These are phyloP conservation scores for Spizellomyces sp. DNA, from an alignment of 192 early-diverging fungal genomes.

Conservation along the genomic window DNA sequence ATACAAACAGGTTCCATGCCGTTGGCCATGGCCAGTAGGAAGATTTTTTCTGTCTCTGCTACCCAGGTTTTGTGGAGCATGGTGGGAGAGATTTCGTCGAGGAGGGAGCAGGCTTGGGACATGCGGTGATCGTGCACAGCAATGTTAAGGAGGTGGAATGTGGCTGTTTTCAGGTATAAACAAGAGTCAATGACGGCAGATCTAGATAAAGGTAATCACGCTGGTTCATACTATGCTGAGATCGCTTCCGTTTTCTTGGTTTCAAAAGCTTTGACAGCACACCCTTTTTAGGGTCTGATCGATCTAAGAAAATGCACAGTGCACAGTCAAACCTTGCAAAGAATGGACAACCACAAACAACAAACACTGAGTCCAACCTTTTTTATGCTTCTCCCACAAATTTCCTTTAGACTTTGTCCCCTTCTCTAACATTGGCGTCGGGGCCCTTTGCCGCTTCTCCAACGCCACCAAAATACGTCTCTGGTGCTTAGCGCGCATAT, in stretches of 20 bases:
- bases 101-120: conserved; percentile 29
- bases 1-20: conserved; percentile 53
- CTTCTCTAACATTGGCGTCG: background rate
- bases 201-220: background rate
- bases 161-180: conserved; percentile 42
- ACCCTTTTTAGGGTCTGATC: conserved; percentile 12
- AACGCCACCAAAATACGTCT: conserved; percentile 39
- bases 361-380: background rate
- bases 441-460: conserved; percentile 30
- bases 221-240: conserved; percentile 35
- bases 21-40: conserved; percentile 51
- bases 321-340: too few species aligned
- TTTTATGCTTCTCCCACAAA: conserved; percentile 18
- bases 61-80: conserved; percentile 47
- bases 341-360: too few species aligned
- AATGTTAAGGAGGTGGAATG: conserved; percentile 45
- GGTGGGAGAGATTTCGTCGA: conserved; percentile 42
- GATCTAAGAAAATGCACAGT: too few species aligned
- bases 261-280: conserved; percentile 41
- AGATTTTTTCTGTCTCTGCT: conserved; percentile 45
- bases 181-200: background rate
- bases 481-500: conserved; percentile 40
- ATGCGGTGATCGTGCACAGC: conserved; percentile 48
- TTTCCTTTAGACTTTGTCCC: conserved; percentile 17
- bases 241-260: conserved; percentile 42